Base-by-base conservation (phyloP, 345 rosid species). In the Draba incana region DNA sequence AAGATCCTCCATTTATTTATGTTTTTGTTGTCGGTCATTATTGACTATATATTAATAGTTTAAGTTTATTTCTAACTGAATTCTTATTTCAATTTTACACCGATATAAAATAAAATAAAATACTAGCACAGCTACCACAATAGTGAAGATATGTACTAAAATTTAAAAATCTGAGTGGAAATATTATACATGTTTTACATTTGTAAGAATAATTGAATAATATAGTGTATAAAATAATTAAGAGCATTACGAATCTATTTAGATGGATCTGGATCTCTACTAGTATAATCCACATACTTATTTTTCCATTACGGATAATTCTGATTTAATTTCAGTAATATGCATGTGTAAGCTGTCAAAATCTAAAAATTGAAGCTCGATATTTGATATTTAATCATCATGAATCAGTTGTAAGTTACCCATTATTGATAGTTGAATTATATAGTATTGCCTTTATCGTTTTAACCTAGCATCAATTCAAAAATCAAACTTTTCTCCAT, bases 1-100 rank as follows among this genome's bases (percentile, higher is more conserved):
- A 60, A 66, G 57, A 54, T 54, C 59, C 62, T 12, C 72, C 62
- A 59, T 59, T 49, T 50, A 42, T 20, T 38, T 56, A 15, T 20
- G 13, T 31, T 10, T 31, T 43, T 28, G 31, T 49, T 66, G 60
- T 57, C 59, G 43, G 60, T 50, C 10, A 64, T 56, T 57, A 64
- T 64, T 64, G 38, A 64, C 37, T 48, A 39, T 47, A 47, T 13
- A 45, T 8, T 8, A 44, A n/a, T 58, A 31, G 23, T 20, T 20
- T 20, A 20, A 20, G 20, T 50, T 52, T 31, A 8, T 6, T 11
- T 24, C 25, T 35, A 37, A 12, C 10, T 44, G 20, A 60, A 16
- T 27, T 66, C 10, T 15, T 50, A 9, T 49, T 59, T 49, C 25
- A 41, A 3, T 50, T 28, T 30, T 1, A 20, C 20, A 20, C 20